Conservation (phyloP, 2,329 filamentous ascomycete genomes). For the Sporothrix schenckii region DNA sequence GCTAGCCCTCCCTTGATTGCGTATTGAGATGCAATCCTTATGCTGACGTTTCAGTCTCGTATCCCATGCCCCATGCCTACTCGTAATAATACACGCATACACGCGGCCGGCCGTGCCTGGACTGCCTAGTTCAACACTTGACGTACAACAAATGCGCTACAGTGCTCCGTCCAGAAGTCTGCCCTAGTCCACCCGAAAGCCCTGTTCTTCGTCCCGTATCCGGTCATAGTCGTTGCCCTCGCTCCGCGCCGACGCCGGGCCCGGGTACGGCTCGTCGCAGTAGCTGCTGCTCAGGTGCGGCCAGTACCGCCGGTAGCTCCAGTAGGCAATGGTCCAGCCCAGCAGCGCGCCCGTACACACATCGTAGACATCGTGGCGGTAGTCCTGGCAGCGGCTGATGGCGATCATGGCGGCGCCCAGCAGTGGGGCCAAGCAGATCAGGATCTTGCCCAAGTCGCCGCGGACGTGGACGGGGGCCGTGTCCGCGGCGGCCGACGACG, state of each 20-base stretch:
- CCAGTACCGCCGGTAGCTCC: constrained; percentile 68
- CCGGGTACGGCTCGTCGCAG: constrained; percentile 62
- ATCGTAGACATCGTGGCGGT: constrained; percentile 72
- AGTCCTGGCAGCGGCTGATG: constrained; percentile 70
- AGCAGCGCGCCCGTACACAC: constrained; percentile 64
- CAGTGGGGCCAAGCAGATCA: constrained; percentile 62
- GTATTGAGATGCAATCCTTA: not conserved
- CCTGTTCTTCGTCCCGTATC: constrained; percentile 59
- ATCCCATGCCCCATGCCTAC: not conserved
- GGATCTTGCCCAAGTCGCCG: constrained; percentile 56
- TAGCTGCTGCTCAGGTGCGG: constrained; percentile 55
- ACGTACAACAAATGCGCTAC: not conserved
- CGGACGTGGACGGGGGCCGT: constrained; percentile 32
- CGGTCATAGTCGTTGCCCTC: constrained; percentile 45
- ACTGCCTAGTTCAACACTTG: constrained; percentile 8
- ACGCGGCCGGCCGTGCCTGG: constrained; percentile 20
- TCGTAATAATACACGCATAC: constrained; percentile 1
- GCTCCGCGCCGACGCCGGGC: constrained; percentile 42
- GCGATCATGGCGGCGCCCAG: constrained; percentile 68
- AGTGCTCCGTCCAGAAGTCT: not conserved
- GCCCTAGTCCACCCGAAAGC: constrained; percentile 44
- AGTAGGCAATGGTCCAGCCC: constrained; percentile 63
- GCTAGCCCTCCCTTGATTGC: not conserved
- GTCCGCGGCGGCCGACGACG: not conserved
- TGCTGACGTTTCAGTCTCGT: not conserved